phyloP scores from a whole-genome alignment of 768 basidiomycete genomes.

The Crepidotus variabilis region DNA sequence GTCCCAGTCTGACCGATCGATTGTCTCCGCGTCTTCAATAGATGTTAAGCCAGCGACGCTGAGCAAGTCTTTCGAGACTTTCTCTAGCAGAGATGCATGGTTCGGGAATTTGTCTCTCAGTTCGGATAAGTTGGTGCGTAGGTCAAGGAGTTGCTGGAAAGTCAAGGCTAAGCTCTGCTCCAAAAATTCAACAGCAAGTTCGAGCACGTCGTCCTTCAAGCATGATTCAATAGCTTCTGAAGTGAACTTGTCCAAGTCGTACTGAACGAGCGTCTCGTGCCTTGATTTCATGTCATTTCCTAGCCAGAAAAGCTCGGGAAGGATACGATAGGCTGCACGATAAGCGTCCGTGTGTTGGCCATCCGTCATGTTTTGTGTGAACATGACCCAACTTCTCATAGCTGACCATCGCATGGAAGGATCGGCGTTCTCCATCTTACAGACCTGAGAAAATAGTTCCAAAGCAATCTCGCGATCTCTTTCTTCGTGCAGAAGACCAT shows the following conservation, averaged over 20 bases:
- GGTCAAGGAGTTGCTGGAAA: conserved; percentile 14
- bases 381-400: conserved; percentile 10
- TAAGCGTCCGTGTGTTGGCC: conserved; percentile 6
- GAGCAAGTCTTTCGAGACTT: conserved; percentile 1
- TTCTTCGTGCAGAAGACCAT: conserved; percentile 3
- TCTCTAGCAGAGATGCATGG: conserved; percentile 5
- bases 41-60: background rate
- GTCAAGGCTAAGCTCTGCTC: conserved; percentile 16
- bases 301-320: conserved; percentile 15
- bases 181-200: conserved; percentile 14
- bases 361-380: conserved; percentile 1
- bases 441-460: conserved; percentile 1
- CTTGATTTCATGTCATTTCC: conserved; percentile 10
- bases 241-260: conserved; percentile 4
- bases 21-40: background rate
- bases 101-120: conserved; percentile 8
- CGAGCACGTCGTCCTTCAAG: conserved; percentile 4
- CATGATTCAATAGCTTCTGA: conserved; percentile 10
- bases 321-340: conserved; percentile 6
- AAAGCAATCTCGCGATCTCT: conserved; percentile 7
- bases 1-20: conserved; percentile 1
- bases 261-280: conserved; percentile 11
- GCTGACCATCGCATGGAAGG: conserved; percentile 7
- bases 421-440: background rate
- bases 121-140: conserved; percentile 8